phyloP scores from a whole-genome alignment of 306 rosid species.

The Luffa aegyptiaca region DNA sequence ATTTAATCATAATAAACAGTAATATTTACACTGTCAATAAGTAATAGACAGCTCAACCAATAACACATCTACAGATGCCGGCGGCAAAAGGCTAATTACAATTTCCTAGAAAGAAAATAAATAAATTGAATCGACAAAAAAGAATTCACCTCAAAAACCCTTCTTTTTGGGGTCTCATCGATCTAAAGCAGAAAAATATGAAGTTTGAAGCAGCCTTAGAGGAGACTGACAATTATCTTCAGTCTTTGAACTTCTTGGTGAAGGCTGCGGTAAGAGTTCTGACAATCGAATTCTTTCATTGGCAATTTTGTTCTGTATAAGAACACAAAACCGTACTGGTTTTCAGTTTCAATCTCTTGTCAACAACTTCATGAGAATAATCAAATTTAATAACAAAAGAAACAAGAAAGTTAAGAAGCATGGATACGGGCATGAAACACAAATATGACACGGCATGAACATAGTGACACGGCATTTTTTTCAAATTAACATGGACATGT shows the following conservation, averaged over 20 bases:
- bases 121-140: background rate
- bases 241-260: conserved; percentile 41
- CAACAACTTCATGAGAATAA: background rate
- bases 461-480: too few relatives aligned
- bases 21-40: conserved; percentile 8
- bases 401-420: too few relatives aligned
- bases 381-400: background rate
- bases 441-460: too few relatives aligned
- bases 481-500: too few relatives aligned
- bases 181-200: conserved; percentile 69
- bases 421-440: too few relatives aligned
- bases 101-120: background rate
- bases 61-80: too few relatives aligned
- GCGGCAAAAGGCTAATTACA: background rate
- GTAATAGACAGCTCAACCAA: conserved; percentile 8
- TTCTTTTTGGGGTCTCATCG: conserved; percentile 24
- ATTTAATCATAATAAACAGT: background rate
- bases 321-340: background rate
- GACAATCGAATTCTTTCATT: conserved; percentile 53
- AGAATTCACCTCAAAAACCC: background rate
- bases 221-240: conserved; percentile 48
- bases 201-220: conserved; percentile 40
- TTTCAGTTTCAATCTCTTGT: background rate
- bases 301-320: conserved; percentile 48
- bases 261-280: conserved; percentile 54